These are phyloP conservation scores for Sphaerulina populicola DNA, from an alignment of 2,329 filamentous ascomycete species.

Conservation along the genomic window DNA sequence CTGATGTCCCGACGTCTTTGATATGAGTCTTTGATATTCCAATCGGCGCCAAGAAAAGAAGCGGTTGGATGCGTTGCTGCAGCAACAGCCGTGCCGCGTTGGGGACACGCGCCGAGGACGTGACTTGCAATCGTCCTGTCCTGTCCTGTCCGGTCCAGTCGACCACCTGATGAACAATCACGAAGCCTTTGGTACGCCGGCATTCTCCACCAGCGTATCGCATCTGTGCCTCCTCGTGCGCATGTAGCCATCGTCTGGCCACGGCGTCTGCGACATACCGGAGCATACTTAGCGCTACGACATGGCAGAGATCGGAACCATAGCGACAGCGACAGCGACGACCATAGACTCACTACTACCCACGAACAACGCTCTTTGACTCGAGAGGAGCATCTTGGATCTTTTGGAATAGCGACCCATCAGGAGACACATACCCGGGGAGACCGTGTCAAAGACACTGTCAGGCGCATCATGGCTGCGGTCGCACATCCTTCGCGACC, in stretches of 20 bases:
- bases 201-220: conserved; percentile 10
- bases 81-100: neutral
- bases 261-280: conserved; percentile 17
- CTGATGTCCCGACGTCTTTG: too few relatives aligned
- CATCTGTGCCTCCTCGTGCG: conserved; percentile 8
- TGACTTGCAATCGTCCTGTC: neutral
- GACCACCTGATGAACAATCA: neutral
- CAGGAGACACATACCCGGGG: conserved; percentile 15
- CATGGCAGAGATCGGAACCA: conserved; percentile 24
- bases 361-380: conserved; percentile 17
- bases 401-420: conserved; percentile 20
- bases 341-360: conserved; percentile 12
- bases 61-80: neutral
- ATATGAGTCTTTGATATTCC: too few relatives aligned
- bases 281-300: conserved; percentile 28
- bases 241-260: conserved; percentile 28
- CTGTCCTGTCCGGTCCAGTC: neutral
- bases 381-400: conserved; percentile 10
- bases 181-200: conserved; percentile 2
- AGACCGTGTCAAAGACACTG: conserved; percentile 18
- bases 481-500: conserved; percentile 30
- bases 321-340: conserved; percentile 18
- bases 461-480: conserved; percentile 30
- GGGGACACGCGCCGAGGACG: neutral
- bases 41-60: too few relatives aligned